Base-by-base conservation (phyloP, 371 early-diverging fungal species). In the Mortierella sp. region DNA sequence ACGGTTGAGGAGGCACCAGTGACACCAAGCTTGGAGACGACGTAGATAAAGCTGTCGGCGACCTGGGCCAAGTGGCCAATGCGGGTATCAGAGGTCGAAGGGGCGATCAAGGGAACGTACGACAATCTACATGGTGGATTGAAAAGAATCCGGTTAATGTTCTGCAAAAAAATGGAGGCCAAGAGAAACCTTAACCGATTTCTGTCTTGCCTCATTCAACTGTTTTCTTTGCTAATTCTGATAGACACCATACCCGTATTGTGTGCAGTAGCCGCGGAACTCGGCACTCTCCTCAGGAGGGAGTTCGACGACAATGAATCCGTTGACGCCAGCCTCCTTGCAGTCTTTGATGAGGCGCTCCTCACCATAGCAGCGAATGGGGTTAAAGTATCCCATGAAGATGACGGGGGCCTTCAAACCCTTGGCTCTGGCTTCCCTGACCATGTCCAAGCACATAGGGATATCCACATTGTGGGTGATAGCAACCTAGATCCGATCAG, bases 341-440 rank as follows among this genome's bases (percentile, higher is more conserved):
- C 97, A 96, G 78, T 96, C 95, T 65, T 93, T 87, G 84, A 98
- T 95, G 72, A 98, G 90, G 73, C 89, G 88, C 82, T 94, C 91
- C 90, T 98, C 97, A 47, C 99, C 99, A 87, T 98, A 98, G 76
- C 94, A 96, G 76, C 97, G 92, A 74, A 99, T 94, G 47, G 98
- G 97, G 89, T 99, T 99, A 92, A 96, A 98, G 93, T 99, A 99
- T 48, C 98, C 99, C 99, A 99, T 99, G 80, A 99, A 96, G 42
- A 99, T 92, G 52, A 99, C 92, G 13, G 99, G 99, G 13, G 94
- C 92, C 74, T 91, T 93, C n/a, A 99, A 93, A 19, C 99, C 99
- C 65, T 91, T 90, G 42, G 90, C 81, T 57, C 98, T 95, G 7
- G 99, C 99, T 77, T 94, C 91, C 26, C 90, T 88, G 38, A 98